Base-by-base conservation (phyloP, 352 stramenopile genomes). In the Phytophthora foliorum region DNA sequence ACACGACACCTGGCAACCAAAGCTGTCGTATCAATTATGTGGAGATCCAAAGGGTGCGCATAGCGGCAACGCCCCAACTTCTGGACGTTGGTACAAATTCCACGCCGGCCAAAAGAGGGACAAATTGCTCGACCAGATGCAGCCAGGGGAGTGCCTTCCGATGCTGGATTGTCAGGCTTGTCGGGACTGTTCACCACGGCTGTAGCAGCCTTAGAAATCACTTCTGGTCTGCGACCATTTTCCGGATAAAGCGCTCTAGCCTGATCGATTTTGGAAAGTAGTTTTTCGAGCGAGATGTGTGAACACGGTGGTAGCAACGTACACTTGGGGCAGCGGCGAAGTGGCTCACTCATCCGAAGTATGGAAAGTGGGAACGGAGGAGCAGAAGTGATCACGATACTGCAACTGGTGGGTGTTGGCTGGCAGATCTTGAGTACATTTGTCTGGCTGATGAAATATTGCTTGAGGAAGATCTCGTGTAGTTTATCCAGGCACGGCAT, bases 261-360 rank as follows among this genome's bases (percentile, higher is more conserved):
- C 4, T 74, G 80, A 16, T 82, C 54, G 16, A 90, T 56, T 41
- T 75, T 77, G 38, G 84, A 74, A 27, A 78, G 65, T 14, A 94
- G 54, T 61, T 78, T 76, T 25, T 83, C 57, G 3, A 91, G 31
- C 1, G 84, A 65, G 7, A 89, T 51, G 29, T 94, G 86, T 0
- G 69, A 63, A 36, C 86, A 94, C 10, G 84, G 86, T 2, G 86
- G 86, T 10, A 86, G 5, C 9, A 94, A 63, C 36, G 84, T 94
- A 48, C 86, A 94, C 29, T 89, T 80, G 6, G 67, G 76, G 44
- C 84, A 94, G 1, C 86, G 74, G 4, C 82, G 80, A 9, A 92
- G 67, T 1, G 82, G 86, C 29, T 83, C 72, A 19, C 58, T 89
- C 76, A 94, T 84, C 14, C 66, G 65, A 24, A 86, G 17, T 32